A percentile compares a stretch with the other conserved stretches of the same genome.
These are phyloP conservation scores for Mortierella sp. DNA, from an alignment of 371 early-diverging fungal genomes.

Conservation along the genomic window DNA sequence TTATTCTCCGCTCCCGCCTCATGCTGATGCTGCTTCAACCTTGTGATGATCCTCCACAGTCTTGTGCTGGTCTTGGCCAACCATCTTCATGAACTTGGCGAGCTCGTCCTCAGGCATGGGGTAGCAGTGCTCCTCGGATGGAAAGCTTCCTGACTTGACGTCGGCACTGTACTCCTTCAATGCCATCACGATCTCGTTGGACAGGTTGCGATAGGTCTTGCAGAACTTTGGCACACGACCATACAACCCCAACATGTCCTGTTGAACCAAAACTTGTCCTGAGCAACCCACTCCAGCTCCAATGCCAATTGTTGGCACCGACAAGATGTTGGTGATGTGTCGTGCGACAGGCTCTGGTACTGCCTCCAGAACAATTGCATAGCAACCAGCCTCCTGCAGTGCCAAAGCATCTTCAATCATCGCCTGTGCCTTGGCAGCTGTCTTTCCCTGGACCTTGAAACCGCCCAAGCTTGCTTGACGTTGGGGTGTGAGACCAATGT, in stretches of 20 bases:
- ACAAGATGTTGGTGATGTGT: constrained; percentile 78
- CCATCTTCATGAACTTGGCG: no score
- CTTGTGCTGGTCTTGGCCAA: no score
- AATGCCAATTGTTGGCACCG: constrained; percentile 96
- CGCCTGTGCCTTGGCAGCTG: constrained; percentile 73
- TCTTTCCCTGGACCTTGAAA: constrained; percentile 93
- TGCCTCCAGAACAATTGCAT: constrained; percentile 92
- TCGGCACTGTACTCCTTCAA: constrained; percentile 78
- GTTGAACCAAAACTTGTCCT: constrained; percentile 94
- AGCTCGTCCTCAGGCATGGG: constrained; percentile 71
- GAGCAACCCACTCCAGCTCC: constrained; percentile 91
- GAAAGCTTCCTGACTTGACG: constrained; percentile 83
- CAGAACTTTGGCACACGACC: constrained; percentile 74
- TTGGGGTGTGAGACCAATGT: constrained; percentile 96
- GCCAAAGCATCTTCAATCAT: constrained; percentile 90
- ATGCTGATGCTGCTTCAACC: no score
- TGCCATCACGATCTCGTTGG: constrained; percentile 75
- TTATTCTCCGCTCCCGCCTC: no score
- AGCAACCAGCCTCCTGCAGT: constrained; percentile 93
- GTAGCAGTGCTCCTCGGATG: constrained; percentile 80
- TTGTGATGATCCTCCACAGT: no score
- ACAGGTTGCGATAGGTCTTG: constrained; percentile 86
- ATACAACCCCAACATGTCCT: constrained; percentile 88
- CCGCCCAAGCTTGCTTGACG: constrained; percentile 88
- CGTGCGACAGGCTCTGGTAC: constrained; percentile 89